Percentiles rank a stretch among this genome's conserved stretches.
Conservation (phyloP, 2,329 filamentous ascomycete genomes). For the Blastomyces emzantsi region DNA sequence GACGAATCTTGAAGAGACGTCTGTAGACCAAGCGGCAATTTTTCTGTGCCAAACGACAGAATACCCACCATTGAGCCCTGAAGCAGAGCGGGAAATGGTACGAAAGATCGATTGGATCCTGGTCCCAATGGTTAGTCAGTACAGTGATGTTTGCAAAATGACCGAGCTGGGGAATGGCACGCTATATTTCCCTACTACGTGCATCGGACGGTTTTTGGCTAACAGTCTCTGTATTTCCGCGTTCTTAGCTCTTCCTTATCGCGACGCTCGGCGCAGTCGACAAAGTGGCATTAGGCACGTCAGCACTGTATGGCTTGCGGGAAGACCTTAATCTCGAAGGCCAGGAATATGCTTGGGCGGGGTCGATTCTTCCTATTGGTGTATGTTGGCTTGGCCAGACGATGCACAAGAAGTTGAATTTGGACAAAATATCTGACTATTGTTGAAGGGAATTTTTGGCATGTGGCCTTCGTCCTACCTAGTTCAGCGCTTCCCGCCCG, state of each 20-base stretch:
- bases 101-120: slow-evolving; percentile 49
- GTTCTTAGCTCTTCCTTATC: slow-evolving; percentile 21
- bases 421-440: slow-evolving; percentile 4
- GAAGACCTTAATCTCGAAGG: slow-evolving; percentile 42
- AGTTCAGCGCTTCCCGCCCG: slow-evolving; percentile 42
- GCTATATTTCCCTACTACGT: background rate
- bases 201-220: background rate
- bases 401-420: background rate
- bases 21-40: slow-evolving; percentile 22
- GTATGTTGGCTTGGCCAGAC: slow-evolving; percentile 12
- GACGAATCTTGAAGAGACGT: background rate
- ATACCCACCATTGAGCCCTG: slow-evolving; percentile 19
- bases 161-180: background rate
- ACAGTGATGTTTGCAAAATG: background rate
- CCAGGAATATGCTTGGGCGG: slow-evolving; percentile 45
- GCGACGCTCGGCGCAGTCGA: slow-evolving; percentile 25
- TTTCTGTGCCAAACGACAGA: slow-evolving; percentile 19
- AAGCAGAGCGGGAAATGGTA: slow-evolving; percentile 27
- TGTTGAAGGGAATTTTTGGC: slow-evolving; percentile 39
- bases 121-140: slow-evolving; percentile 43
- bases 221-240: background rate
- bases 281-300: slow-evolving; percentile 28
- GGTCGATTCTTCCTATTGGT: slow-evolving; percentile 25
- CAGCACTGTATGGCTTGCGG: slow-evolving; percentile 47
- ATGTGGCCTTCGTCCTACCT: slow-evolving; percentile 37